Evolutionary conservation across 805 yeast species (phyloP).

Genomic region (Vanderwaltozyma polyspora): DNA sequence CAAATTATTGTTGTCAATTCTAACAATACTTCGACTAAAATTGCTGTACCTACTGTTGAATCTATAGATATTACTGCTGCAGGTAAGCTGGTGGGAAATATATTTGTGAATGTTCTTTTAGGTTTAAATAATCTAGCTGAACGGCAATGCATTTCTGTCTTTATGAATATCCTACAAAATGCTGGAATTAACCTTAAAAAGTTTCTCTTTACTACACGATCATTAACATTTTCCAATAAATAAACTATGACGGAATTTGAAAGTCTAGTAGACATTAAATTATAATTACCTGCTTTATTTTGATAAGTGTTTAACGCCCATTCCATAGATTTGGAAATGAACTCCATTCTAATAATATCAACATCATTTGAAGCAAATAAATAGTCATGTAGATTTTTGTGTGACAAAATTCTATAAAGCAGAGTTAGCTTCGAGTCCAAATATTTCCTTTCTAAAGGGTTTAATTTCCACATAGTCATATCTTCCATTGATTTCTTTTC

Average conservation of each 20-base stretch:
- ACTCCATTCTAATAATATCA: slow-evolving; percentile 15
- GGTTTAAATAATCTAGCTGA: slow-evolving; percentile 34
- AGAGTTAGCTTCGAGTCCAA: slow-evolving; percentile 52
- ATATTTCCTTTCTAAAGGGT: slow-evolving; percentile 34
- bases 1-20: slow-evolving; percentile 58
- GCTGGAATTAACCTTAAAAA: slow-evolving; percentile 45
- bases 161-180: slow-evolving; percentile 39
- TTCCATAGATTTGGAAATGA: slow-evolving; percentile 37
- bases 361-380: slow-evolving; percentile 9
- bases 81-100: slow-evolving; percentile 63
- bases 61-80: slow-evolving; percentile 57
- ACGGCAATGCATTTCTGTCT: slow-evolving; percentile 40
- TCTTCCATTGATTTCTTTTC: slow-evolving; percentile 7
- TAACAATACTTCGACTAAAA: slow-evolving; percentile 57
- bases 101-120: slow-evolving; percentile 51
- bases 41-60: slow-evolving; percentile 58
- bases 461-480: slow-evolving; percentile 4
- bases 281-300: slow-evolving; percentile 40
- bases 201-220: slow-evolving; percentile 34
- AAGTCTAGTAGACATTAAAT: slow-evolving; percentile 41
- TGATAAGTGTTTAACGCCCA: slow-evolving; percentile 51
- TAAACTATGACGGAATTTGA: slow-evolving; percentile 50
- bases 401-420: slow-evolving; percentile 41
- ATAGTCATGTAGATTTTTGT: slow-evolving; percentile 20
- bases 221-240: slow-evolving; percentile 33